Evolutionary conservation across 176 grass and related monocot genomes (phyloP), one percentile per base, ranked within the genome.

Genomic region (Saccharum officinarum): DNA sequence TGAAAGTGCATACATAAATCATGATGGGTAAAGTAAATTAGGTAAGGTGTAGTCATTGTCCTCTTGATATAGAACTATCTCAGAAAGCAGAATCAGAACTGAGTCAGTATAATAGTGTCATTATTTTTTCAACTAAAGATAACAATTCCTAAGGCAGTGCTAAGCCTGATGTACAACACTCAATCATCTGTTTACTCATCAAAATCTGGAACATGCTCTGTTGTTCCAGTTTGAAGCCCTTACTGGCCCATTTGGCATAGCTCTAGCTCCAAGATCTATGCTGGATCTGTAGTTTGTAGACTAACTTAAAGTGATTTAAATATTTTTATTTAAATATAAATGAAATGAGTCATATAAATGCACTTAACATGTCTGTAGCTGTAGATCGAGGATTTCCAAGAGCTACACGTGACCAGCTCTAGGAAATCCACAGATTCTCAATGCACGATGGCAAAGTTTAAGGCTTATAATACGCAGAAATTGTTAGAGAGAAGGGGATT

Each of bases 1-100:
- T 25, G 25, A 77, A 79, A 69, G 16, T 44, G 41, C 39, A 50
- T 36, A 6, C 71, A 45, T 39, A 83, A 72, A 64, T 10, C 36
- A 75, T 71, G 46, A 36, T 81, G 76, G 67, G 16, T 30, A 50
- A 77, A 77, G n/a, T 63, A 70, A 64, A 78, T 30, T 64, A 26
- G 70, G 63, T 49, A 80, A 45, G 13, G 41, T 84, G 28, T 18
- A n/a, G 57, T 54, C 33, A 41, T 42, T 71, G 23, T 37, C 31
- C 54, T 79, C 36, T 25, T 79, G 3, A 73, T 80, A 57, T 59
- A 15, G 55, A 74, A n/a, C n/a, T 79, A n/a, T 4, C 63, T 83
- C 7, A 52, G 8, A 80, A 83, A 78, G n/a, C 31, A 67, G 47
- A 52, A 50, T 28, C 22, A 50, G 22, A 40, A 50, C 14, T 10